Conservation (phyloP, 2,329 filamentous ascomycete species). For the Dichotomopilus funicola region DNA sequence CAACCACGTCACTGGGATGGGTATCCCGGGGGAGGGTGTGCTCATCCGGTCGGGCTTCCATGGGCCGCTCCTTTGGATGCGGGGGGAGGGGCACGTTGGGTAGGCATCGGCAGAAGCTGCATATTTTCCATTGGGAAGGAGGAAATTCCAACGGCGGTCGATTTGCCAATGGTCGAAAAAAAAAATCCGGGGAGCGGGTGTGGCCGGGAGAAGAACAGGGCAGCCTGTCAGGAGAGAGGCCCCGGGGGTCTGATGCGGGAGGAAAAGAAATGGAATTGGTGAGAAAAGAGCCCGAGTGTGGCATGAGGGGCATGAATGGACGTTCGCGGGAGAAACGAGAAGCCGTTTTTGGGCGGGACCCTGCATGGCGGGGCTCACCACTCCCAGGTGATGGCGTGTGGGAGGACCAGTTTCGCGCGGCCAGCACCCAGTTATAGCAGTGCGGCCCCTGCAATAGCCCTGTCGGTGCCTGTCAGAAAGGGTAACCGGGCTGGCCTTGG, state of each 20-base stretch:
- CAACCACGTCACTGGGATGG: slow-evolving; percentile 11
- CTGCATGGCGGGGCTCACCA: slow-evolving; percentile 5
- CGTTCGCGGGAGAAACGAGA: neutral
- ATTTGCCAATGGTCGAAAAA: slow-evolving; percentile 19
- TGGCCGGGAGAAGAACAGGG: slow-evolving; percentile 19
- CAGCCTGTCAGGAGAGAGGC: slow-evolving; percentile 24
- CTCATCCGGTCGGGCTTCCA: slow-evolving; percentile 22
- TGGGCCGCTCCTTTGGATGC: slow-evolving; percentile 9
- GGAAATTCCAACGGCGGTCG: slow-evolving; percentile 14
- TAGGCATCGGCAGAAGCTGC: slow-evolving; percentile 18
- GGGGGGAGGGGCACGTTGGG: slow-evolving; percentile 21
- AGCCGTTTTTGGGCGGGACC: slow-evolving; percentile 2
- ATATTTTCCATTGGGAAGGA: slow-evolving; percentile 5
- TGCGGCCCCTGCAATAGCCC: slow-evolving; percentile 1
- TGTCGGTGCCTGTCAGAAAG: slow-evolving; percentile 6
- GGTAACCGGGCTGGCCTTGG: neutral
- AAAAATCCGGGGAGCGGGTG: slow-evolving; percentile 7
- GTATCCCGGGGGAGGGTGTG: slow-evolving; percentile 14
- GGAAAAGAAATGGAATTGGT: neutral
- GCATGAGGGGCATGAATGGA: no score
- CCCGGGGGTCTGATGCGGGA: slow-evolving; percentile 19
- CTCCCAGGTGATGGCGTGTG: slow-evolving; percentile 25
- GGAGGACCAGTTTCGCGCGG: slow-evolving; percentile 16
- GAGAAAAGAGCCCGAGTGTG: no score
- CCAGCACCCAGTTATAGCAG: neutral